phyloP scores from a whole-genome alignment of 2,329 filamentous ascomycete species.

The Xenoacremonium recifei region DNA sequence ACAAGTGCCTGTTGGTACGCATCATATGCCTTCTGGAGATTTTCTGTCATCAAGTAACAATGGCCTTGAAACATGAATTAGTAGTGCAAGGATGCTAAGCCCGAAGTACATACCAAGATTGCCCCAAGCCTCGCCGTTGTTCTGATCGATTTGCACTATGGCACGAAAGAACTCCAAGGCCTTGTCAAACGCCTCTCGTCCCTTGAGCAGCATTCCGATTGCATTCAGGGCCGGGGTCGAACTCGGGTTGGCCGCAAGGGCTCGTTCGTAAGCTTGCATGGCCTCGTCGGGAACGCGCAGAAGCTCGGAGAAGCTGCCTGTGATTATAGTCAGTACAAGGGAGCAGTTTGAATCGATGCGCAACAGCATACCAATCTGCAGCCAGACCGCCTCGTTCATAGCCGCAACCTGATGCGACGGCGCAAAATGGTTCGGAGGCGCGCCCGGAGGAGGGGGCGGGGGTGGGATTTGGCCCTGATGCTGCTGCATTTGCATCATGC shows the following conservation, averaged over 20 bases:
- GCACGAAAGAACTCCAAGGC: slow-evolving; percentile 90
- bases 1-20: slow-evolving; percentile 95
- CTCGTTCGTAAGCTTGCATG: slow-evolving; percentile 86
- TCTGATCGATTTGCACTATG: slow-evolving; percentile 84
- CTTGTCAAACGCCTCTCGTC: slow-evolving; percentile 89
- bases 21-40: slow-evolving; percentile 92
- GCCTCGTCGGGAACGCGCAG: slow-evolving; percentile 88
- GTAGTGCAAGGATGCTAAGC: slow-evolving; percentile 9
- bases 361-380: slow-evolving; percentile 75
- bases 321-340: slow-evolving; percentile 20
- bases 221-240: slow-evolving; percentile 92
- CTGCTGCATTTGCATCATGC: slow-evolving; percentile 67
- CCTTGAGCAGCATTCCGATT: slow-evolving; percentile 87
- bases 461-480: slow-evolving; percentile 61
- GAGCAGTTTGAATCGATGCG: slow-evolving; percentile 10
- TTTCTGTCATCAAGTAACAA: slow-evolving; percentile 98
- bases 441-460: slow-evolving; percentile 44
- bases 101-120: slow-evolving; percentile 69
- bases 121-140: slow-evolving; percentile 95
- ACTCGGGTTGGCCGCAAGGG: slow-evolving; percentile 81
- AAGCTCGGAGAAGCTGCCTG: slow-evolving; percentile 82
- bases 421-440: slow-evolving; percentile 56
- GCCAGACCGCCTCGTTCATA: slow-evolving; percentile 87
- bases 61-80: slow-evolving; percentile 61
- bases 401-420: slow-evolving; percentile 73